Evolutionary conservation across 2,329 filamentous ascomycete species (phyloP), one percentile per base, ranked within the genome.

Genomic region (Cytospora piceae): DNA sequence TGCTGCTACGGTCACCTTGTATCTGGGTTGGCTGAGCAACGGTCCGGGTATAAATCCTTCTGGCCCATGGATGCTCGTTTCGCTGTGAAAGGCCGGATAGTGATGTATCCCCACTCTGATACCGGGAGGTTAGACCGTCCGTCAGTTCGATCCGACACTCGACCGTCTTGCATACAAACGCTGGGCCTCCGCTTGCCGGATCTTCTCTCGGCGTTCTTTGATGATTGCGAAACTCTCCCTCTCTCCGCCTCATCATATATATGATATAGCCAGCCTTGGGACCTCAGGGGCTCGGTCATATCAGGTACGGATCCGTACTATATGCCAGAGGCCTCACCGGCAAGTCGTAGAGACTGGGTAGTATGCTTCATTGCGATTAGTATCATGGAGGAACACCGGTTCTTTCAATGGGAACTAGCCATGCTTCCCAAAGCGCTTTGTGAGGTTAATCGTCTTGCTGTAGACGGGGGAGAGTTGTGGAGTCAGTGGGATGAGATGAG

Each of bases 141-240:
- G 46, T 46, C 27, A 24, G 24, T 29, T 59, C 5, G 42, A 31
- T 27, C 49, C 57, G 11, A 22, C 24, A 4, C 17, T 32, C 42
- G 3, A 9, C 20, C 22, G 20, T 22, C 20, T 59, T 51, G 6
- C 42, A 9, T 31, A 31, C 27, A 7, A 52, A 51, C 3, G 22
- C 17, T 52, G 57, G 27, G 20, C 31, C 27, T 12, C n/a, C 24
- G n/a, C 20, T 31, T n/a, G 42, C 24, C 42, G 57, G 22, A 9
- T 51, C 57, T 31, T 32, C 49, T n/a, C 57, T 29, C 11, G 49
- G 39, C 24, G 42, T 52, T 59, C 51, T 46, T 34, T 39, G 7
- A 59, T 29, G 24, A 34, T 12, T 20, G 57, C 57, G 20, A 51
- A n/a, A 22, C 8, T 17, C 42, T 11, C 20, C 42, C n/a, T 46